Percentiles rank a stretch among this genome's conserved stretches.
These are phyloP conservation scores for Nicotiana attenuata DNA, from an alignment of 257 asterid species.

Conservation along the genomic window DNA sequence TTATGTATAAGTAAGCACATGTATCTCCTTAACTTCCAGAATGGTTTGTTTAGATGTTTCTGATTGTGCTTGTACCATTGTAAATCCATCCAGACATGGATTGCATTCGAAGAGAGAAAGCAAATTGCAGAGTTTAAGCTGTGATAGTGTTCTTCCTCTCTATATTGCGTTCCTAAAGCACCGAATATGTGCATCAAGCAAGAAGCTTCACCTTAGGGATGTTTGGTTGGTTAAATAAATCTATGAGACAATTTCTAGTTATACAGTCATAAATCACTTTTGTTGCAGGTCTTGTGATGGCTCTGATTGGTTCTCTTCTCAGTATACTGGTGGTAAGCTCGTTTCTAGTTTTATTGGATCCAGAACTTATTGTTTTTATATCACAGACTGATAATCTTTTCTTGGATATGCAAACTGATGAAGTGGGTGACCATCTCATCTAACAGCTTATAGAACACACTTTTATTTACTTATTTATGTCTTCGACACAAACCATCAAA, in stretches of 20 bases:
- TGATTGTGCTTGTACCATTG: not conserved
- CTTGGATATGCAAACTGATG: not conserved
- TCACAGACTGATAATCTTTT: not conserved
- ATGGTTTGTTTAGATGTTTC: not conserved
- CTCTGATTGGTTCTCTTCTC: conserved; percentile 76
- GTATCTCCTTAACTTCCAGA: not conserved
- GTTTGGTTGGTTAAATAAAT: not conserved
- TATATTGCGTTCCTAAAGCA: not conserved
- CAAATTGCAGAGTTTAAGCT: not conserved
- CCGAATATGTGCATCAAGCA: not conserved
- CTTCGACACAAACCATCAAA: not conserved
- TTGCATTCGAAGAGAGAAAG: not conserved
- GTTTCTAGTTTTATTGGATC: not conserved
- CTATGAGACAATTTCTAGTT: not conserved
- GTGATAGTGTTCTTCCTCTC: not conserved
- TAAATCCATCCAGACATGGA: not conserved
- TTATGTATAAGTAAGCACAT: not conserved
- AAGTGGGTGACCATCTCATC: too few species aligned
- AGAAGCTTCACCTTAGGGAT: not conserved
- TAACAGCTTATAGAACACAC: too few species aligned
- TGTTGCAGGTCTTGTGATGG: conserved; percentile 74
- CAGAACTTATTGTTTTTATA: not conserved
- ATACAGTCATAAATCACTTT: not conserved
- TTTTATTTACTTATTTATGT: too few species aligned
- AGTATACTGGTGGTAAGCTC: conserved; percentile 70